phyloP scores from a whole-genome alignment of 768 basidiomycete species.

The Leccinum variicolor region DNA sequence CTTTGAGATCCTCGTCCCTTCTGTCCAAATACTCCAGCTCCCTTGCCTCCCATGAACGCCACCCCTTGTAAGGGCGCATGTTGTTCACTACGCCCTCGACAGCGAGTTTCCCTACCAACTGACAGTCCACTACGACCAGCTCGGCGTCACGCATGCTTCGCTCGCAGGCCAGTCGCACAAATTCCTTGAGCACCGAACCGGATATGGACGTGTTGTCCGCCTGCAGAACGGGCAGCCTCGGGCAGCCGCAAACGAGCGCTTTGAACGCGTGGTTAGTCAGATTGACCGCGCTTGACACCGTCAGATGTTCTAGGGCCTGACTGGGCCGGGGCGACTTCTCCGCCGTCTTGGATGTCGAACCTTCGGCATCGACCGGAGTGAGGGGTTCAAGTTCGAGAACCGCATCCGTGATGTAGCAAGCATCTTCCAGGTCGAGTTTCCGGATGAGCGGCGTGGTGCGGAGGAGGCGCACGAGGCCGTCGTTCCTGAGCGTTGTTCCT shows the following conservation, averaged over 20 bases:
- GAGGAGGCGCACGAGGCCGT: too few relatives aligned
- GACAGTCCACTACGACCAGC: constrained; percentile 74
- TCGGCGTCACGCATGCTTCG: constrained; percentile 49
- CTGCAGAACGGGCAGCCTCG: constrained; percentile 62
- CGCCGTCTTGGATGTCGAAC: constrained; percentile 24
- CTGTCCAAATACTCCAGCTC: constrained; percentile 69
- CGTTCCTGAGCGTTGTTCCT: too few relatives aligned
- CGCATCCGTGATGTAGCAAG: too few relatives aligned
- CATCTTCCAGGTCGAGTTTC: too few relatives aligned
- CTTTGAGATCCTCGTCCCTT: constrained; percentile 58
- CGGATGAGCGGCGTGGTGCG: too few relatives aligned
- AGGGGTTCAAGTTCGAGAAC: too few relatives aligned
- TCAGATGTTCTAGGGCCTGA: constrained; percentile 74
- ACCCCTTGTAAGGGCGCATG: constrained; percentile 70
- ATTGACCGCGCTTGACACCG: constrained; percentile 62
- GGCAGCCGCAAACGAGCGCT: constrained; percentile 62
- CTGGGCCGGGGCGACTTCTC: too few relatives aligned
- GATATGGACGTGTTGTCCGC: constrained; percentile 78
- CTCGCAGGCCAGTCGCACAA: constrained; percentile 53
- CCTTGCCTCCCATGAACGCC: constrained; percentile 69
- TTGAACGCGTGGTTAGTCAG: constrained; percentile 64
- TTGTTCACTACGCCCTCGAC: constrained; percentile 57
- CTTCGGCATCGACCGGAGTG: too few relatives aligned
- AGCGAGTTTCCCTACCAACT: constrained; percentile 56
- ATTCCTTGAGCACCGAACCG: constrained; percentile 57